These are phyloP conservation scores for Thinopyrum elongatum DNA, from an alignment of 176 grass and related monocot species.

Conservation along the genomic window DNA sequence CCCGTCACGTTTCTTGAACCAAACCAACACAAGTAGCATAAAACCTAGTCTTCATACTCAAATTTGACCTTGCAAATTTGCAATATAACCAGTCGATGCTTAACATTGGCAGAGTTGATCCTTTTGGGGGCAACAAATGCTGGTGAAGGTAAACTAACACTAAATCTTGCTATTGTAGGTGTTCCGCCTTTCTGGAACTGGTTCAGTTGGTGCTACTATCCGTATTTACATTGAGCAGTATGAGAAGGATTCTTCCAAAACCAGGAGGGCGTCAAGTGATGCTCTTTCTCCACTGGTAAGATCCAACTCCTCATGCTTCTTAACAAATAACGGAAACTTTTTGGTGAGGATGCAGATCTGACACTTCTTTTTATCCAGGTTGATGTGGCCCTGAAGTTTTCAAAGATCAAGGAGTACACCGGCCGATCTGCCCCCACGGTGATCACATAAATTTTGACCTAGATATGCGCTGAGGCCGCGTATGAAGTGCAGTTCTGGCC, in stretches of 20 bases:
- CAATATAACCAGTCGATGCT: not conserved
- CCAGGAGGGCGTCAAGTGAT: slow-evolving; percentile 76
- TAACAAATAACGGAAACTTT: not conserved
- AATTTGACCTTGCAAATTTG: not conserved
- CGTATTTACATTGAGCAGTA: slow-evolving; percentile 97
- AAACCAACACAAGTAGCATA: not conserved
- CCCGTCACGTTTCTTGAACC: not conserved
- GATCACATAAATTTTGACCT: slow-evolving; percentile 68
- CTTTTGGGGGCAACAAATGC: not conserved
- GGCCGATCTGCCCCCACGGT: slow-evolving; percentile 88
- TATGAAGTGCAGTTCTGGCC: slow-evolving; percentile 5
- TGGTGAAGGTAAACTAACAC: slow-evolving; percentile 27
- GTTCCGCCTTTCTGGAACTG: slow-evolving; percentile 94
- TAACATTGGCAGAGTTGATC: not conserved
- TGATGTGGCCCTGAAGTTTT: slow-evolving; percentile 77
- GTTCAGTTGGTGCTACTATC: slow-evolving; percentile 88
- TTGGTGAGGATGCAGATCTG: not conserved
- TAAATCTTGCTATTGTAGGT: slow-evolving; percentile 48
- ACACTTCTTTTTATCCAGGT: slow-evolving; percentile 40
- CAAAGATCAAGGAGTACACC: slow-evolving; percentile 82
- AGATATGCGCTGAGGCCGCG: slow-evolving; percentile 18
- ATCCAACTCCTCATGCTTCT: not conserved
- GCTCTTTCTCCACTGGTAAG: slow-evolving; percentile 87
- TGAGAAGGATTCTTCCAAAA: slow-evolving; percentile 83
- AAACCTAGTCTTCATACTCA: not conserved